Base-by-base conservation (phyloP, 495 filamentous ascomycete genomes). In the Penicillium waksmanii region DNA sequence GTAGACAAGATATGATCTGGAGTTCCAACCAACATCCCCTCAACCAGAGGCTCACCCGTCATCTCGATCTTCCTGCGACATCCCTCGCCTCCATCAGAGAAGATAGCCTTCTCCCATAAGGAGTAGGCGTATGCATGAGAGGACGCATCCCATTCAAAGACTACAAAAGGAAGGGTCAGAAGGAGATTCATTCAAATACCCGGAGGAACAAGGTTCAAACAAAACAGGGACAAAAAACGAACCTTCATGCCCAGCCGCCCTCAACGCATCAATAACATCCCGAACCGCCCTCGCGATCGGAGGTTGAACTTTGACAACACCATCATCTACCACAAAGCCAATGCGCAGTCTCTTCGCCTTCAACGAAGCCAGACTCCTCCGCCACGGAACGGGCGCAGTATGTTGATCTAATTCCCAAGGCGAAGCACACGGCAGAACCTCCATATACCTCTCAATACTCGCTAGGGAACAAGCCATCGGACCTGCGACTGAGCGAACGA, bases 11-110 rank as follows among this genome's bases (percentile, higher is more conserved):
- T 62, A 56, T 77, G 64, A 10, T 73, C 51, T 33, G 57, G 21
- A 6, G 66, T 76, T 3, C 76, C 76, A 9, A 79, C 76, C 0
- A 79, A 53, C 76, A 79, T 79, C 5, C 76, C 76, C 44, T 74
- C 86, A 81, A 70, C 82, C 60, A 58, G 62, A 38, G 87, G 87
- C 54, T 89, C 87, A 3, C 80, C 82, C 0, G 85, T 84, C 5
- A 76, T 56, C 2, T 79, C 78, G 18, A 83, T 81, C 5, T 77
- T 71, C 13, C 69, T 74, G 0, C 64, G 70, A 35, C 82, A 83
- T 25, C 83, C 79, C 33, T 73, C 72, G 19, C 84, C 85, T 25
- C 84, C 87, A 63, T 89, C 87, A 27, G 73, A 80, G 80, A 76
- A 82, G 79, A 61, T 86, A 66, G 63, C 77, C 69, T 67, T 86